A percentile compares a stretch with the other conserved stretches of the same genome.
phyloP scores from a whole-genome alignment of 1,284 basidiomycete genomes.

The Sphagnurus paluster region DNA sequence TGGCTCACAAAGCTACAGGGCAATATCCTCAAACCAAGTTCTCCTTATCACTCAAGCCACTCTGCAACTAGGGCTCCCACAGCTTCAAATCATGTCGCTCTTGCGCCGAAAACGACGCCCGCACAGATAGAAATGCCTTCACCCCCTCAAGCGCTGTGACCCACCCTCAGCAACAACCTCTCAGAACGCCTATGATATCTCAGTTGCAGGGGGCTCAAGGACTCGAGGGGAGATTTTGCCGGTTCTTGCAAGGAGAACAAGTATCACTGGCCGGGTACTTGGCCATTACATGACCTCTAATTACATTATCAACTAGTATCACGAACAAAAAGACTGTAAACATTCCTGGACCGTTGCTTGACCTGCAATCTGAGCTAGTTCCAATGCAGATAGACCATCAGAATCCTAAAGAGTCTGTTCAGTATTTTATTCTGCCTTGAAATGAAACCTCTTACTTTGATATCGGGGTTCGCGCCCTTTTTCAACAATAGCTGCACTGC shows the following conservation, averaged over 20 bases:
- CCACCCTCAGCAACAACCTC: too few species aligned
- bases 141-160: too few species aligned
- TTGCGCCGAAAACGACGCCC: not conserved
- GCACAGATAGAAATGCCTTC: too few species aligned
- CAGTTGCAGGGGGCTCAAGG: too few species aligned
- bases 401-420: constrained; percentile 52
- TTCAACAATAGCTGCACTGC: constrained; percentile 62
- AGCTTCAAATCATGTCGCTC: too few species aligned
- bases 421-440: not conserved
- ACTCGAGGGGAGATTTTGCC: too few species aligned
- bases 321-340: constrained; percentile 30
- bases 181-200: too few species aligned
- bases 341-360: constrained; percentile 59
- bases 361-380: constrained; percentile 68
- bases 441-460: constrained; percentile 51
- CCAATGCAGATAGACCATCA: constrained; percentile 65
- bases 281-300: not conserved
- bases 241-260: not conserved
- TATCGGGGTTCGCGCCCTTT: constrained; percentile 60
- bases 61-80: constrained; percentile 14
- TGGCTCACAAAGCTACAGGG: constrained; percentile 28
- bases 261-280: not conserved
- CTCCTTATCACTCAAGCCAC: constrained; percentile 49
- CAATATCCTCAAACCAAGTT: constrained; percentile 47
- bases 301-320: not conserved